Conservation (phyloP, 768 basidiomycete species). For the Dictyophora rubrovolvata region DNA sequence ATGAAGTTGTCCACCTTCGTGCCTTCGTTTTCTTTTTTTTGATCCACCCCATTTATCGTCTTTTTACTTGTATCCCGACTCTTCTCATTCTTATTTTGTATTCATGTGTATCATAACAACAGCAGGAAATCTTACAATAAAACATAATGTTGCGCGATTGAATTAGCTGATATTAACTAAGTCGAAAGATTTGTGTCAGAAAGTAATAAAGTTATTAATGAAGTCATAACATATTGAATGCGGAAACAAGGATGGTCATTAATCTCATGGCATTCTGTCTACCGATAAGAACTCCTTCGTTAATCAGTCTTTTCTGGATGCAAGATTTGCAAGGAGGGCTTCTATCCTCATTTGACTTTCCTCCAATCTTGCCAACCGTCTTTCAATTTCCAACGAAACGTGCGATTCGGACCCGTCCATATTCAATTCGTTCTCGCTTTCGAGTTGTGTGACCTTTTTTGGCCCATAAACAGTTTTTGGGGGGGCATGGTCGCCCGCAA, state of each 20-base stretch:
- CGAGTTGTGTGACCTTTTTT: constrained; percentile 21
- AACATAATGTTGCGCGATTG: not conserved
- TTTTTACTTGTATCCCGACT: not conserved
- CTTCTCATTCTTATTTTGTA: not conserved
- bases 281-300: too few relatives aligned
- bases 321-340: constrained; percentile 23
- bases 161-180: too few relatives aligned
- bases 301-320: not conserved
- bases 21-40: not conserved
- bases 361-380: constrained; percentile 32
- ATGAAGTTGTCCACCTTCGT: not conserved
- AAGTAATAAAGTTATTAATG: too few relatives aligned
- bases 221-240: too few relatives aligned
- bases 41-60: not conserved
- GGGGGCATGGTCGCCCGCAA: constrained; percentile 8
- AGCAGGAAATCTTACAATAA: not conserved
- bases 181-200: too few relatives aligned
- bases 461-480: constrained; percentile 21
- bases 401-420: constrained; percentile 11
- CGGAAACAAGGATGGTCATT: too few relatives aligned
- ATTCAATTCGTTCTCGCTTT: constrained; percentile 15
- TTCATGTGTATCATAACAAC: not conserved
- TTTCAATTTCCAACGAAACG: constrained; percentile 18
- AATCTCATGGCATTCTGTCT: too few relatives aligned
- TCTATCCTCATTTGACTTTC: constrained; percentile 39